Percentiles rank a stretch among this genome's conserved stretches.
These are phyloP conservation scores for Claviceps spartinae DNA, from an alignment of 2,329 filamentous ascomycete species.

Conservation along the genomic window DNA sequence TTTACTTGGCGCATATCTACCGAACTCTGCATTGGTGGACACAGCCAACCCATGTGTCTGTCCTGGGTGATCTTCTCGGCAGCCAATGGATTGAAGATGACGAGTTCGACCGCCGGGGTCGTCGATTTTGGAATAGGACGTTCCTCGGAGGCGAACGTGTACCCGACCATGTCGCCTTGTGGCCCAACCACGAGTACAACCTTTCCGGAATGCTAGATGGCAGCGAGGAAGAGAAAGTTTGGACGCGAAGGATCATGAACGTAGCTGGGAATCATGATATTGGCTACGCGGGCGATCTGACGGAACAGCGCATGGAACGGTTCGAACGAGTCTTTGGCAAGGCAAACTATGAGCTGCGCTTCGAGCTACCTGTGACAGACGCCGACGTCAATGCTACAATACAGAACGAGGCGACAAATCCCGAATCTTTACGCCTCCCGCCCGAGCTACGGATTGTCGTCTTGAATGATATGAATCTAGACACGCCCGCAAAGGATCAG, in stretches of 20 bases:
- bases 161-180: constrained; percentile 37
- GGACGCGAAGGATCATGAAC: constrained; percentile 72
- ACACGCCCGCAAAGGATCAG: constrained; percentile 58
- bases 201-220: constrained; percentile 35
- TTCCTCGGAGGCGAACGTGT: constrained; percentile 58
- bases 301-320: constrained; percentile 55
- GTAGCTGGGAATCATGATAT: constrained; percentile 93
- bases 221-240: constrained; percentile 34
- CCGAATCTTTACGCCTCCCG: constrained; percentile 31
- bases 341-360: constrained; percentile 81
- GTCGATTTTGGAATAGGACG: constrained; percentile 68
- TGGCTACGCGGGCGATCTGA: constrained; percentile 88
- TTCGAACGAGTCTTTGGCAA: constrained; percentile 81
- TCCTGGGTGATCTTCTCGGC: constrained; percentile 81
- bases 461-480: constrained; percentile 87
- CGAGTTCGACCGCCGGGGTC: constrained; percentile 64
- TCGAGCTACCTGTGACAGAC: constrained; percentile 38
- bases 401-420: constrained; percentile 28
- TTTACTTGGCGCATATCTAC: constrained; percentile 88
- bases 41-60: constrained; percentile 70
- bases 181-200: constrained; percentile 35
- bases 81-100: constrained; percentile 86
- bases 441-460: constrained; percentile 72
- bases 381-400: constrained; percentile 26
- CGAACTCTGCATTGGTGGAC: constrained; percentile 73